These are phyloP conservation scores for Suhomyces kilbournensis DNA, from an alignment of 805 yeast genomes.

Conservation along the genomic window DNA sequence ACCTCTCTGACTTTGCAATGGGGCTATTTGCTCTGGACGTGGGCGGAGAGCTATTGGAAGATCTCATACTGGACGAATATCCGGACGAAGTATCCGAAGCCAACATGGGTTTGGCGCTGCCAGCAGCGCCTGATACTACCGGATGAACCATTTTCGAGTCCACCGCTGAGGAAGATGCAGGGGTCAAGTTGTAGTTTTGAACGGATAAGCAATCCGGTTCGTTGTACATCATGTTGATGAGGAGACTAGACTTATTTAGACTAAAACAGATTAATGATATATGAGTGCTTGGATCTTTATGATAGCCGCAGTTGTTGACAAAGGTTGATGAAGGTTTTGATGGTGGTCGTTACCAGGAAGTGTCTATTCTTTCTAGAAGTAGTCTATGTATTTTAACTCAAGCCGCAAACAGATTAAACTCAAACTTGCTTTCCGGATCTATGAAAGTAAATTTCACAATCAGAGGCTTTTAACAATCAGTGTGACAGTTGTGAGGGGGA, in stretches of 20 bases:
- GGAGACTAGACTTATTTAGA: too few relatives aligned
- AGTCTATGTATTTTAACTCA: background rate
- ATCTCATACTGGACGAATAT: slow-evolving; percentile 1
- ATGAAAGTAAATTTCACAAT: background rate
- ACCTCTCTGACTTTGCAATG: background rate
- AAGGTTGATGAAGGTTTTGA: background rate
- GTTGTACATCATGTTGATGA: background rate
- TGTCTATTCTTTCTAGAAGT: background rate
- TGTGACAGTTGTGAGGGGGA: background rate
- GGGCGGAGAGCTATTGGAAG: slow-evolving; percentile 4
- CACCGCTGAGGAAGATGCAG: background rate
- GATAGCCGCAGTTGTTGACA: background rate
- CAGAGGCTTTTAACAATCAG: background rate
- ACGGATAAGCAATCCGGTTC: background rate
- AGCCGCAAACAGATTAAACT: background rate
- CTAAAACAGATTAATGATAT: too few relatives aligned
- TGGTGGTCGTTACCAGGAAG: too few relatives aligned
- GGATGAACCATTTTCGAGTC: background rate
- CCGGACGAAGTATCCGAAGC: slow-evolving; percentile 5
- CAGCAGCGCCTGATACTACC: background rate
- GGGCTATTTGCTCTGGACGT: slow-evolving; percentile 7
- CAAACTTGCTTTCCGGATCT: background rate
- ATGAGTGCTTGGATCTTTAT: too few relatives aligned
- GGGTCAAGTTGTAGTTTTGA: background rate
- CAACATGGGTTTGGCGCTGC: background rate